phyloP scores from a whole-genome alignment of 306 rosid species.

The Quercus gilva region DNA sequence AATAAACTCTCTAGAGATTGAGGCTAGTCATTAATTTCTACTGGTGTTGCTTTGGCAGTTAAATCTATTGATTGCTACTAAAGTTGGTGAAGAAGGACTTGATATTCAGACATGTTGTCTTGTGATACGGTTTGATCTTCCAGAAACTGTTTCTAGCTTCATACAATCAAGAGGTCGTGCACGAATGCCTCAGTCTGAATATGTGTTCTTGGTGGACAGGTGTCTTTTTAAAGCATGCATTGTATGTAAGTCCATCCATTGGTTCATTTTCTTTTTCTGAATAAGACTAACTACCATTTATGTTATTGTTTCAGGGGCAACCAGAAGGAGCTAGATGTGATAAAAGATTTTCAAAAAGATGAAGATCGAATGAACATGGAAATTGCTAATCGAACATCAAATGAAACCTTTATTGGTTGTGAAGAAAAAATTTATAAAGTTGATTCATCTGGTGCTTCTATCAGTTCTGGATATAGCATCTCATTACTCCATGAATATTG shows the following conservation, averaged over 20 bases:
- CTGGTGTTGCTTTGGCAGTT: slow-evolving; percentile 50
- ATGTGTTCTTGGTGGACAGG: slow-evolving; percentile 92
- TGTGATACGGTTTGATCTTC: slow-evolving; percentile 93
- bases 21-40: slow-evolving; percentile 19
- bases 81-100: slow-evolving; percentile 99
- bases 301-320: slow-evolving; percentile 53
- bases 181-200: slow-evolving; percentile 87
- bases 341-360: slow-evolving; percentile 52
- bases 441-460: slow-evolving; percentile 78
- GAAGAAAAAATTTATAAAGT: slow-evolving; percentile 67
- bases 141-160: slow-evolving; percentile 96
- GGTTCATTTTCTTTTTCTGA: slow-evolving; percentile 11
- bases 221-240: slow-evolving; percentile 31
- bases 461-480: slow-evolving; percentile 69
- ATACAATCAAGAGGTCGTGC: slow-evolving; percentile 99
- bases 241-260: slow-evolving; percentile 13
- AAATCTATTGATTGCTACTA: slow-evolving; percentile 90
- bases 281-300: slow-evolving; percentile 2
- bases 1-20: slow-evolving; percentile 1
- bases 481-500: slow-evolving; percentile 80
- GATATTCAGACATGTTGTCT: slow-evolving; percentile 98
- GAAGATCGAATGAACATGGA: slow-evolving; percentile 72
- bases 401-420: slow-evolving; percentile 44
- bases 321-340: slow-evolving; percentile 63
- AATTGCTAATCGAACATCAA: slow-evolving; percentile 54